A percentile compares a stretch with the other conserved stretches of the same genome.
These are phyloP conservation scores for Bathelium albidoporum DNA, from an alignment of 495 filamentous ascomycete genomes.

Conservation along the genomic window DNA sequence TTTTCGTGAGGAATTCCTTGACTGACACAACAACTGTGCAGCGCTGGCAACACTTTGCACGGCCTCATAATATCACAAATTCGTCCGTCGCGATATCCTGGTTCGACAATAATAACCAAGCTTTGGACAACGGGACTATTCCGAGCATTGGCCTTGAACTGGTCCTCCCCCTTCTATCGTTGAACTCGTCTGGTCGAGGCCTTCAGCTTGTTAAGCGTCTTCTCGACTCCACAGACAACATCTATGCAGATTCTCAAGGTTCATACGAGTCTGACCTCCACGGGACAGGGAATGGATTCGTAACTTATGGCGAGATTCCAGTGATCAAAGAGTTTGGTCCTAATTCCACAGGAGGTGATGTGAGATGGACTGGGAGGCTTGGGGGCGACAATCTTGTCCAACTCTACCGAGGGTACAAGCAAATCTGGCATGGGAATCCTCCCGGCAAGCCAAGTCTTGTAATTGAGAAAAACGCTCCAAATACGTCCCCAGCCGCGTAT, in stretches of 20 bases:
- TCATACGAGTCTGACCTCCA: slow-evolving; percentile 7
- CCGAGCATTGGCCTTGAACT: slow-evolving; percentile 7
- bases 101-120: slow-evolving; percentile 18
- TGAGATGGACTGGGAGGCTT: slow-evolving; percentile 14
- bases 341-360: background rate
- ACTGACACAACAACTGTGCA: background rate
- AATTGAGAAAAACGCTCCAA: background rate
- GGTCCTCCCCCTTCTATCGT: slow-evolving; percentile 8
- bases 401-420: slow-evolving; percentile 16
- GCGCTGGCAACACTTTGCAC: slow-evolving; percentile 18
- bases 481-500: background rate
- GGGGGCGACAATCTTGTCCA: slow-evolving; percentile 8
- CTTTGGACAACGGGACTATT: slow-evolving; percentile 6
- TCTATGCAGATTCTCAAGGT: slow-evolving; percentile 16
- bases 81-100: slow-evolving; percentile 4
- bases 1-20: background rate
- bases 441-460: slow-evolving; percentile 6
- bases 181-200: background rate
- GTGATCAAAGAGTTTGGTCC: slow-evolving; percentile 13
- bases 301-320: slow-evolving; percentile 13
- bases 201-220: background rate
- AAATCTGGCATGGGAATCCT: slow-evolving; percentile 15
- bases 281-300: slow-evolving; percentile 14
- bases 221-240: background rate
- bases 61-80: slow-evolving; percentile 12